Conservation (phyloP, 2,329 filamentous ascomycete species). For the Xylariaceae sp. region DNA sequence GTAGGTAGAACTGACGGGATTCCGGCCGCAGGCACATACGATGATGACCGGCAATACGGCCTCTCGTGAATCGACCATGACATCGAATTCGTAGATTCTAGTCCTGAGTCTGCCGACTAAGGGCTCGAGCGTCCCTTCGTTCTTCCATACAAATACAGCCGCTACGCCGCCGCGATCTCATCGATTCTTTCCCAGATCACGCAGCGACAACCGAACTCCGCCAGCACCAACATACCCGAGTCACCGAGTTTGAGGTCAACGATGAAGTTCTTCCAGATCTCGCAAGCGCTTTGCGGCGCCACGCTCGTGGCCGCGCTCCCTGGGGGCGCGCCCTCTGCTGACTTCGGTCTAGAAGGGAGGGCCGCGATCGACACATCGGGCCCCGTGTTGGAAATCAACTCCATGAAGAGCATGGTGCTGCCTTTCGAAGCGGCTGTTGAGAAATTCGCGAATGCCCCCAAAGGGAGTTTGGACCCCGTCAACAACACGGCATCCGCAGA, state of each 20-base stretch:
- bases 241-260: background rate
- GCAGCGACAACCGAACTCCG: background rate
- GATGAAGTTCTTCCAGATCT: slow-evolving; percentile 16
- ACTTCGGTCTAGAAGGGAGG: background rate
- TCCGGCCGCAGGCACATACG: background rate
- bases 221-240: background rate
- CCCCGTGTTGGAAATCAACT: slow-evolving; percentile 12
- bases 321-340: background rate
- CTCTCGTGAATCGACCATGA: too few relatives aligned
- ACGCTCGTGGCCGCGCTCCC: slow-evolving; percentile 18
- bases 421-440: slow-evolving; percentile 12
- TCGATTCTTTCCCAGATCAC: slow-evolving; percentile 2
- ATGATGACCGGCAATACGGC: too few relatives aligned
- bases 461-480: slow-evolving; percentile 17
- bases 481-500: slow-evolving; percentile 9
- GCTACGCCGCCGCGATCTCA: background rate
- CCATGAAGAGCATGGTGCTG: slow-evolving; percentile 10
- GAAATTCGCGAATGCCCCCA: slow-evolving; percentile 17
- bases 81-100: too few relatives aligned
- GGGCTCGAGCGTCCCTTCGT: background rate
- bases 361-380: background rate
- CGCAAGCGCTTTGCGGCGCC: slow-evolving; percentile 19
- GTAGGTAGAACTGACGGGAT: background rate
- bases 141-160: background rate
- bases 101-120: background rate